Percentiles rank a stretch among this genome's conserved stretches.
phyloP scores from a whole-genome alignment of 257 asterid species.

The Salvia splendens region DNA sequence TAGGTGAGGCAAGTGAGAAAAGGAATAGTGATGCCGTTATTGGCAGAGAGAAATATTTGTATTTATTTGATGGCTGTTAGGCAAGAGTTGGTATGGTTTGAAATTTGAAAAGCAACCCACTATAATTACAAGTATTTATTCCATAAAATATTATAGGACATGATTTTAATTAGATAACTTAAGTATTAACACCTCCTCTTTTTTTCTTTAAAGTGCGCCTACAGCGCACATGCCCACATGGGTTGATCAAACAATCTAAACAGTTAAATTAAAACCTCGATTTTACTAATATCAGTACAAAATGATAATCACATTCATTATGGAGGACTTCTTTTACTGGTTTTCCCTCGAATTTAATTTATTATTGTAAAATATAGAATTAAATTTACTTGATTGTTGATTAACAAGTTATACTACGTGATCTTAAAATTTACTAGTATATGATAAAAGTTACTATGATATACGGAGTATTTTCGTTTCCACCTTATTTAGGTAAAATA shows the following conservation, averaged over 20 bases:
- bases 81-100: constrained; percentile 32
- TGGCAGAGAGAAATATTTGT: not conserved
- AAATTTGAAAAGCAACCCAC: constrained; percentile 32
- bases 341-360: too few relatives aligned
- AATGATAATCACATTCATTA: not conserved
- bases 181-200: too few relatives aligned
- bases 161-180: too few relatives aligned
- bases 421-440: too few relatives aligned
- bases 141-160: not conserved
- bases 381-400: too few relatives aligned
- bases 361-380: too few relatives aligned
- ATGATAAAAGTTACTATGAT: too few relatives aligned
- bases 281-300: not conserved
- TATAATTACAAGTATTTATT: not conserved
- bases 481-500: too few relatives aligned
- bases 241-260: constrained; percentile 28
- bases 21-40: constrained; percentile 22
- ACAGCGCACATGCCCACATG: constrained; percentile 37
- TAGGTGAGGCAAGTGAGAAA: constrained; percentile 31
- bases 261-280: constrained; percentile 19
- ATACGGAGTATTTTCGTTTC: too few relatives aligned
- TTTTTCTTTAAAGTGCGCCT: constrained; percentile 22
- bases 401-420: too few relatives aligned
- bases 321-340: not conserved
- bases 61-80: constrained; percentile 3